phyloP scores from a whole-genome alignment of 2,329 filamentous ascomycete species.

The Alternaria rosae region DNA sequence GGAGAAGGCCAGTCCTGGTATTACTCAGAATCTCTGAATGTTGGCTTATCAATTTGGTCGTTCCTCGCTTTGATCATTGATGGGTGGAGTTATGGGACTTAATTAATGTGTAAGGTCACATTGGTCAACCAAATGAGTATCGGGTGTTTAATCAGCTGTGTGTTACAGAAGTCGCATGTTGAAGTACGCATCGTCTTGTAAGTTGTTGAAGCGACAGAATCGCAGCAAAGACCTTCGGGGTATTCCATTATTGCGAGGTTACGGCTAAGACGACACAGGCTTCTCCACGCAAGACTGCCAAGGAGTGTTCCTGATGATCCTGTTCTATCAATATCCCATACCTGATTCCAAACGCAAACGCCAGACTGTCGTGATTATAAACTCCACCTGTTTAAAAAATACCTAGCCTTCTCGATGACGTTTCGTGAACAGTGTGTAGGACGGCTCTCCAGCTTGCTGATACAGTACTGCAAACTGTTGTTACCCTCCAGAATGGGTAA shows the following conservation, averaged over 20 bases:
- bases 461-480: constrained; percentile 7
- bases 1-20: constrained; percentile 39
- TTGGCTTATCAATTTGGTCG: neutral
- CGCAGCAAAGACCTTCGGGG: neutral
- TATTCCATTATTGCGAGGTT: neutral
- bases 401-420: constrained; percentile 1
- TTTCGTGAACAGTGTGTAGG: neutral
- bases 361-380: neutral
- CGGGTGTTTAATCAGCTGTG: neutral
- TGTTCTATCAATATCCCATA: neutral
- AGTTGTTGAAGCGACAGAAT: neutral
- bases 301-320: neutral
- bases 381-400: constrained; percentile 7
- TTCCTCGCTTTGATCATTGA: neutral
- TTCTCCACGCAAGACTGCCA: neutral
- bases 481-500: neutral
- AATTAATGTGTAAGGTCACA: neutral
- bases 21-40: constrained; percentile 11
- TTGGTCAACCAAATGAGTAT: neutral
- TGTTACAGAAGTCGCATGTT: neutral
- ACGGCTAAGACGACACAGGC: neutral
- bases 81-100: neutral
- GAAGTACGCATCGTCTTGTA: neutral
- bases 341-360: neutral
- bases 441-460: constrained; percentile 4